Evolutionary conservation across 352 stramenopile species (phyloP).

Genomic region (Globisporangium recalcitrans): DNA sequence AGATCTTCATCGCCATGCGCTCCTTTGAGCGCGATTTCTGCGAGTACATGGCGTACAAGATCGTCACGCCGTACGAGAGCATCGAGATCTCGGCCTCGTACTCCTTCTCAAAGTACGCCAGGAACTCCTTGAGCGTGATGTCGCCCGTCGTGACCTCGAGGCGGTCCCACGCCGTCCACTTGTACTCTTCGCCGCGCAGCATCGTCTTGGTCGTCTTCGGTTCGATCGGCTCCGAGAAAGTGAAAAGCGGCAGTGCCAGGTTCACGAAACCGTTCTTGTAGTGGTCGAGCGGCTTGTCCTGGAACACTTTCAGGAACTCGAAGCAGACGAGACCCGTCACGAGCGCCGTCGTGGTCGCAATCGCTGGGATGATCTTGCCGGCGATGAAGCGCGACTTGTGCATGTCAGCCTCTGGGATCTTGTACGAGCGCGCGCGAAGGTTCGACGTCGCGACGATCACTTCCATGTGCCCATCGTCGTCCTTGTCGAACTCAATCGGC

Average conservation of each 20-base stretch:
- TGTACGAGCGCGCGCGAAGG: constrained; percentile 96
- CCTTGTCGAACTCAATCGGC: constrained; percentile 98
- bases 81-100: constrained; percentile 98
- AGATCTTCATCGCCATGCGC: constrained; percentile 96
- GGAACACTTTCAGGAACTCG: constrained; percentile 96
- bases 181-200: constrained; percentile 93
- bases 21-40: constrained; percentile 87
- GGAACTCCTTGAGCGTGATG: constrained; percentile 94
- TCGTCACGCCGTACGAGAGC: constrained; percentile 95
- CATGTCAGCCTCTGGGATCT: constrained; percentile 96
- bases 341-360: constrained; percentile 98
- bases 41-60: constrained; percentile 89
- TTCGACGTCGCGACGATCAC: constrained; percentile 97
- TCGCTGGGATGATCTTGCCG: constrained; percentile 99
- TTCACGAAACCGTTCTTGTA: constrained; percentile 99
- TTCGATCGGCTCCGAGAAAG: constrained; percentile 94
- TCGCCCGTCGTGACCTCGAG: constrained; percentile 94
- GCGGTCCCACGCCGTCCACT: constrained; percentile 97
- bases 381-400: constrained; percentile 98
- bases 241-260: constrained; percentile 96
- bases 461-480: constrained; percentile 97
- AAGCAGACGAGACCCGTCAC: constrained; percentile 98
- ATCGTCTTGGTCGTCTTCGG: constrained; percentile 91
- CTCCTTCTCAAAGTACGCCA: constrained; percentile 93
- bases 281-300: constrained; percentile 87